Conservation (phyloP, 768 basidiomycete genomes). For the Guyanaporus albipodus region DNA sequence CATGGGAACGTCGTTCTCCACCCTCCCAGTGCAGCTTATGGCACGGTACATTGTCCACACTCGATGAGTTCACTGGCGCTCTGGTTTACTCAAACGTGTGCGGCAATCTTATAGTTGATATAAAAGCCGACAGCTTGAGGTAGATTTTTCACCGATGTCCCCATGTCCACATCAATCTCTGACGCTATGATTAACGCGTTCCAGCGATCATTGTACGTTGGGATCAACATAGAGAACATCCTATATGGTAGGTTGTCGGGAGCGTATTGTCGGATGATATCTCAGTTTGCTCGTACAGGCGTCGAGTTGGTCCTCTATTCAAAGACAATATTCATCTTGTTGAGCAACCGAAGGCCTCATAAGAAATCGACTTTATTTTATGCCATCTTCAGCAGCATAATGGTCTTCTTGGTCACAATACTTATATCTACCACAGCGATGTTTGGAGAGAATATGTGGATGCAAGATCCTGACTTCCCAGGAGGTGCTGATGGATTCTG, state of each 20-base stretch:
- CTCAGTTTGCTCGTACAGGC: conserved; percentile 7
- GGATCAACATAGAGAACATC: conserved; percentile 15
- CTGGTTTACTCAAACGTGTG: background rate
- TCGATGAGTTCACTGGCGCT: background rate
- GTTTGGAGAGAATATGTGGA: conserved; percentile 35
- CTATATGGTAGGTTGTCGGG: conserved; percentile 17
- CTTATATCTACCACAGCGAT: conserved; percentile 18
- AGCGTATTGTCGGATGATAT: background rate
- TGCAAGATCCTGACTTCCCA: conserved; percentile 29
- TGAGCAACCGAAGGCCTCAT: conserved; percentile 1
- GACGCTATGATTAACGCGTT: background rate
- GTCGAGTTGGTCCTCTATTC: conserved; percentile 24
- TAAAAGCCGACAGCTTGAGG: too few relatives aligned
- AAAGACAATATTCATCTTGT: conserved; percentile 14
- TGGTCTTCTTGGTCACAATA: conserved; percentile 30
- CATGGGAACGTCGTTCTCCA: background rate
- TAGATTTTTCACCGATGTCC: too few relatives aligned
- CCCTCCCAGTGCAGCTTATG: background rate
- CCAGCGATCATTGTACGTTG: conserved; percentile 15
- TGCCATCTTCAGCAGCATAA: conserved; percentile 21
- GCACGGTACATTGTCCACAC: background rate
- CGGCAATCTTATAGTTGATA: too few relatives aligned
- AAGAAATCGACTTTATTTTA: conserved; percentile 15
- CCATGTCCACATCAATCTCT: background rate
- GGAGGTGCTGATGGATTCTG: conserved; percentile 35